Conservation (phyloP, 441 rosid genomes). For the Pelargonium cotyledonis region DNA sequence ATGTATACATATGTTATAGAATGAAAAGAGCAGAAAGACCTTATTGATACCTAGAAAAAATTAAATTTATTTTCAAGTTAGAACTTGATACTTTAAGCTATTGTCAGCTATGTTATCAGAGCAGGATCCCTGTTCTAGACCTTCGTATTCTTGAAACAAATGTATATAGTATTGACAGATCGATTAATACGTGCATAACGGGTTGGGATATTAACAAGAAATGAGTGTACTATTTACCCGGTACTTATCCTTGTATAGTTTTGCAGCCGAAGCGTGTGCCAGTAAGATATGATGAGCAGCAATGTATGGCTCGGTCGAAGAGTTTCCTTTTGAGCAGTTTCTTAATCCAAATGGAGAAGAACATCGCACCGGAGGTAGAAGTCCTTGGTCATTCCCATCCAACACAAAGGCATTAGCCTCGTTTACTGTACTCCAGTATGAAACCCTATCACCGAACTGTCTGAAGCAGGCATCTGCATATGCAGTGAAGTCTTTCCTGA, state of each 20-base stretch:
- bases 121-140: too few relatives aligned
- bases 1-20: too few relatives aligned
- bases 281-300: slow-evolving; percentile 19
- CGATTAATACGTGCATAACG: too few relatives aligned
- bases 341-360: slow-evolving; percentile 15
- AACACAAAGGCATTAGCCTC: slow-evolving; percentile 21
- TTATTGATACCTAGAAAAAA: too few relatives aligned
- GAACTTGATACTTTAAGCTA: too few relatives aligned
- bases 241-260: slow-evolving; percentile 18
- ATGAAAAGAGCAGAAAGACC: too few relatives aligned
- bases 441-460: slow-evolving; percentile 22
- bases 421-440: slow-evolving; percentile 25
- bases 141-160: neutral
- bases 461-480: slow-evolving; percentile 28
- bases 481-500: slow-evolving; percentile 23
- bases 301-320: slow-evolving; percentile 23
- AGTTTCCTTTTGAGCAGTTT: slow-evolving; percentile 20
- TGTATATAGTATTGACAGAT: neutral
- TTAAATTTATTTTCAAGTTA: too few relatives aligned
- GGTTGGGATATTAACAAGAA: too few relatives aligned
- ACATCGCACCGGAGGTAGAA: slow-evolving; percentile 20
- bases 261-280: slow-evolving; percentile 21
- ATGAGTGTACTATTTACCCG: slow-evolving; percentile 1
- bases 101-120: too few relatives aligned
- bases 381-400: slow-evolving; percentile 19